Conservation (phyloP, 331 rosid genomes). For the Malus hybrid region DNA sequence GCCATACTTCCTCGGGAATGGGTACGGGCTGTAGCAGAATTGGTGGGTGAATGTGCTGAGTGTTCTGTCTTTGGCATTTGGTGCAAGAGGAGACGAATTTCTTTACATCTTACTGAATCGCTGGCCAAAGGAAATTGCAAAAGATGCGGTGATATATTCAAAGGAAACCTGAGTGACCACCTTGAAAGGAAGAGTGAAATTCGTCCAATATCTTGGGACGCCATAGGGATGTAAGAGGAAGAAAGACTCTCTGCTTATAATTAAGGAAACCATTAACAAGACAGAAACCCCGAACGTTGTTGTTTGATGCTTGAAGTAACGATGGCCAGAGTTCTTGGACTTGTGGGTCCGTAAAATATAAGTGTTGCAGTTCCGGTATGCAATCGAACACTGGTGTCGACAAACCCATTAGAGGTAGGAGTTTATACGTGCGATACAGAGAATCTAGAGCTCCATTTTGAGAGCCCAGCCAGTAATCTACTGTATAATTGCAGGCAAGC, state of each 20-base stretch:
- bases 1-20: neutral
- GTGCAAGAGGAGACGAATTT: neutral
- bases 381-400: too few species aligned
- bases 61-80: neutral
- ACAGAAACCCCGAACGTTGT: too few species aligned
- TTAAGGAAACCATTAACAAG: too few species aligned
- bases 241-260: neutral
- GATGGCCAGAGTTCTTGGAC: neutral
- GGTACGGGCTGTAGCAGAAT: neutral
- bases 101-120: neutral
- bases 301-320: too few species aligned
- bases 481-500: neutral
- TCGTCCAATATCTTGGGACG: neutral
- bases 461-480: neutral
- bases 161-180: neutral
- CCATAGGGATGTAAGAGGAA: neutral
- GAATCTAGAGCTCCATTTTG: neutral
- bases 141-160: neutral
- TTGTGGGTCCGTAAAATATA: too few species aligned
- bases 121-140: neutral
- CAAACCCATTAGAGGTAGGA: neutral
- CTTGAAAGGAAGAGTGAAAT: neutral
- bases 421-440: neutral
- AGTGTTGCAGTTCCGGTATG: too few species aligned
- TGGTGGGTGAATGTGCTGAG: rapidly evolving